These are phyloP conservation scores for Cryptosporidium sp. DNA, from an alignment of 169 alveolate species.

Conservation along the genomic window DNA sequence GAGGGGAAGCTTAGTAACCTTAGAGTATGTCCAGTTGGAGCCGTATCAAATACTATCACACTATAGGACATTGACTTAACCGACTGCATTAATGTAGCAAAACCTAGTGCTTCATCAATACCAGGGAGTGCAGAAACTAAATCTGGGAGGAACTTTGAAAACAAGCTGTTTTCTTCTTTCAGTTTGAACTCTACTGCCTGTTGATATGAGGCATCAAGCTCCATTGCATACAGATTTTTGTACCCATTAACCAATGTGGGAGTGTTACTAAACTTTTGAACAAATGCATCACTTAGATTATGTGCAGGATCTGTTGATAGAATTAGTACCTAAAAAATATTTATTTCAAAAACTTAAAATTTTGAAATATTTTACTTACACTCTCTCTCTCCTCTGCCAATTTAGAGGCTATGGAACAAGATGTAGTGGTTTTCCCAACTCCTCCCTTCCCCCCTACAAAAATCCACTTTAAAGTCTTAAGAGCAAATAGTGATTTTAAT, in stretches of 20 bases:
- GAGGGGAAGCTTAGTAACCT: slow-evolving; percentile 96
- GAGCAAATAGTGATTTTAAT: slow-evolving; percentile 77
- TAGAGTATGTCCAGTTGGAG: slow-evolving; percentile 99
- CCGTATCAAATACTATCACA: slow-evolving; percentile 97
- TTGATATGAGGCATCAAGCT: slow-evolving; percentile 89
- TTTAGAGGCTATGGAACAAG: slow-evolving; percentile 94
- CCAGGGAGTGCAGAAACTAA: slow-evolving; percentile 96
- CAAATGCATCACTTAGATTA: slow-evolving; percentile 97
- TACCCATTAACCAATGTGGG: slow-evolving; percentile 95
- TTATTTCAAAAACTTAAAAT: neutral
- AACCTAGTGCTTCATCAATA: slow-evolving; percentile 98
- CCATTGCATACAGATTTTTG: slow-evolving; percentile 95
- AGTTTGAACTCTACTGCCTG: slow-evolving; percentile 84
- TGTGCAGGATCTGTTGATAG: slow-evolving; percentile 99
- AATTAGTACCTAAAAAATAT: slow-evolving; percentile 89
- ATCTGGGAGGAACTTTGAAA: slow-evolving; percentile 87
- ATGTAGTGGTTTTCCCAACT: slow-evolving; percentile 99
- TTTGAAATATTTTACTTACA: slow-evolving; percentile 78
- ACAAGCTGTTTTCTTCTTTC: slow-evolving; percentile 78
- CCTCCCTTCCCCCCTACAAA: slow-evolving; percentile 99
- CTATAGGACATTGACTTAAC: slow-evolving; percentile 93
- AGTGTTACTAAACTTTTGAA: slow-evolving; percentile 92
- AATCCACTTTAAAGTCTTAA: slow-evolving; percentile 94
- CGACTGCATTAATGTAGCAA: slow-evolving; percentile 96
- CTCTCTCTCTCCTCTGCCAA: slow-evolving; percentile 93